phyloP scores from a whole-genome alignment of 2,329 filamentous ascomycete genomes.

The Amphichorda felina region DNA sequence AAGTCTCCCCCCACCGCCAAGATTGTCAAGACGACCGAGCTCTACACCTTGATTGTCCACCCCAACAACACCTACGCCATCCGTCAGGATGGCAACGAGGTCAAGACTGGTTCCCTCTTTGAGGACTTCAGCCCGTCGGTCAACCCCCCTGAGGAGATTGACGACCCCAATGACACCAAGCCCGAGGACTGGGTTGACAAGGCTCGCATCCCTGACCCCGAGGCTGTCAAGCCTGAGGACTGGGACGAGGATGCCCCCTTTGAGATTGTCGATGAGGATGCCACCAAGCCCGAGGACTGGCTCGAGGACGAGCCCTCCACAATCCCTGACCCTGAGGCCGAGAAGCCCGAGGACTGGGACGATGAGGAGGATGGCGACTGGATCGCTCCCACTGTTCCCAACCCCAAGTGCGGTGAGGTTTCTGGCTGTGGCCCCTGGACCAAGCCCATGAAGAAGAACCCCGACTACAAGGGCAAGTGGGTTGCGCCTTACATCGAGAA shows the following conservation, averaged over 20 bases:
- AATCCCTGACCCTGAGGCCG: slow-evolving; percentile 82
- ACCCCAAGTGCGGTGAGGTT: slow-evolving; percentile 89
- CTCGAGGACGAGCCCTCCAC: slow-evolving; percentile 76
- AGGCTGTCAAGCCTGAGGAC: slow-evolving; percentile 92
- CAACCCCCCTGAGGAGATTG: slow-evolving; percentile 91
- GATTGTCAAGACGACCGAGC: slow-evolving; percentile 82
- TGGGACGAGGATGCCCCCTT: slow-evolving; percentile 98
- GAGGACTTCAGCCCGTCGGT: slow-evolving; percentile 91
- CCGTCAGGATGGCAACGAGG: slow-evolving; percentile 78
- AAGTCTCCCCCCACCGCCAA: slow-evolving; percentile 70
- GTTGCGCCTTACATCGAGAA: slow-evolving; percentile 86
- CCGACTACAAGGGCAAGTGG: slow-evolving; percentile 99
- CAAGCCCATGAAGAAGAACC: slow-evolving; percentile 87
- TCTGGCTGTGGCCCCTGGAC: slow-evolving; percentile 93
- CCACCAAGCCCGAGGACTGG: slow-evolving; percentile 89
- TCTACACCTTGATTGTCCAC: slow-evolving; percentile 94
- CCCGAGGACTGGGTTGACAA: slow-evolving; percentile 94
- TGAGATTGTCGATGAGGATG: slow-evolving; percentile 90
- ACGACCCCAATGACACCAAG: slow-evolving; percentile 88
- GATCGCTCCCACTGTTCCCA: slow-evolving; percentile 78
- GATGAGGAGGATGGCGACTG: slow-evolving; percentile 99
- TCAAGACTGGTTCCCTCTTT: slow-evolving; percentile 81
- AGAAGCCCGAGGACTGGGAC: slow-evolving; percentile 99
- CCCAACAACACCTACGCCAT: slow-evolving; percentile 94
- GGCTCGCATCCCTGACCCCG: slow-evolving; percentile 79